Evolutionary conservation across 2,329 filamentous ascomycete genomes (phyloP).

Genomic region (Sporothrix euskadiensis): DNA sequence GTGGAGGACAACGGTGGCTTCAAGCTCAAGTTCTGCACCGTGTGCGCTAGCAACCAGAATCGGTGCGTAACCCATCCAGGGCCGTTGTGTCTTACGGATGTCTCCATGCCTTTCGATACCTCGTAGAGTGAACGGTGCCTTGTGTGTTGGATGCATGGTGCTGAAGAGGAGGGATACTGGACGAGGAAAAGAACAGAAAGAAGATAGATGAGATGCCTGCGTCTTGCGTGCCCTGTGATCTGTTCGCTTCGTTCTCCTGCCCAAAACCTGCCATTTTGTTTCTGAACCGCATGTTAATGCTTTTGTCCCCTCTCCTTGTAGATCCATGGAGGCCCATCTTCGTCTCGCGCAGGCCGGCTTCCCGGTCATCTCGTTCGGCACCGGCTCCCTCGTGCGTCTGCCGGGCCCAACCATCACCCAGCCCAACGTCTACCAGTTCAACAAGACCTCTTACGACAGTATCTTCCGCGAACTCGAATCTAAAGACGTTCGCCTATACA

Average conservation of each 20-base stretch:
- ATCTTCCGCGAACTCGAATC: constrained; percentile 89
- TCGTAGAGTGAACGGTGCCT: constrained; percentile 14
- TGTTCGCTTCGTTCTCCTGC: not conserved
- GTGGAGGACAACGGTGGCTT: constrained; percentile 61
- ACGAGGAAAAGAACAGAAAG: not conserved
- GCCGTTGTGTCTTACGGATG: not conserved
- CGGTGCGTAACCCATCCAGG: constrained; percentile 57
- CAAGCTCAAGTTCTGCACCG: constrained; percentile 95
- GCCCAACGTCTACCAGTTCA: constrained; percentile 98
- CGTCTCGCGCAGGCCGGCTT: constrained; percentile 82
- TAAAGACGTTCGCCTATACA: constrained; percentile 86
- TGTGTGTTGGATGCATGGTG: not conserved
- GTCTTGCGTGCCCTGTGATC: not conserved
- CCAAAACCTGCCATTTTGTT: no score
- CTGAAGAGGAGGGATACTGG: not conserved
- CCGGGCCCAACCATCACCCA: constrained; percentile 88
- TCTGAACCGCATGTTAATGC: not conserved
- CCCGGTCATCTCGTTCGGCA: constrained; percentile 97
- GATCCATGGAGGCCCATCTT: constrained; percentile 98
- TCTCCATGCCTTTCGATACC: not conserved
- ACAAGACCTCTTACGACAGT: constrained; percentile 89
- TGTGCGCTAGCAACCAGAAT: constrained; percentile 99
- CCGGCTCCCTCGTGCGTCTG: constrained; percentile 88
- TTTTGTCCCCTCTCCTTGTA: constrained; percentile 38
- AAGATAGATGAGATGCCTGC: constrained; percentile 13